Conservation (phyloP, 495 filamentous ascomycete species). For the Rostrohypoxylon terebratum region DNA sequence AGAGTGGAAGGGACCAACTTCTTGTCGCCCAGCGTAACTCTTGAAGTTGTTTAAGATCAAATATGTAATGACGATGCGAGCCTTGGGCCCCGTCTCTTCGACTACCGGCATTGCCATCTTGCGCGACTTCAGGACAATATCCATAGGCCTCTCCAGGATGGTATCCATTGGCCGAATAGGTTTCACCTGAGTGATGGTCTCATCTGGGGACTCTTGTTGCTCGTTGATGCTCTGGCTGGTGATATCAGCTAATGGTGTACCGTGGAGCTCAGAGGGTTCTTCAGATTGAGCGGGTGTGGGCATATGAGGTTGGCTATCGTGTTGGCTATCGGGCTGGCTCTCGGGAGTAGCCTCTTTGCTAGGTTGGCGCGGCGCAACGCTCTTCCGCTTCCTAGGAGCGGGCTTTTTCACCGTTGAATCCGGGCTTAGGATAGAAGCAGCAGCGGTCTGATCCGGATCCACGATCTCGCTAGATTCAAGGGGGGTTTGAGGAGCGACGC, state of each 20-base stretch:
- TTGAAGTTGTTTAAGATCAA: constrained; percentile 95
- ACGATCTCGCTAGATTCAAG: constrained; percentile 71
- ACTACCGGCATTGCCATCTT: constrained; percentile 71
- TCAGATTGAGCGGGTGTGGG: constrained; percentile 61
- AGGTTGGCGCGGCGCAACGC: constrained; percentile 65
- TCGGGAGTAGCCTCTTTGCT: constrained; percentile 51
- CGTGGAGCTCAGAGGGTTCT: constrained; percentile 59
- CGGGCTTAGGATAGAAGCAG: constrained; percentile 62
- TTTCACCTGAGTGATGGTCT: constrained; percentile 63
- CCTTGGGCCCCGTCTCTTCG: constrained; percentile 79
- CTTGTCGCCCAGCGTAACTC: constrained; percentile 94
- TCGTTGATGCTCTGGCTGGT: constrained; percentile 75
- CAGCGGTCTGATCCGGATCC: constrained; percentile 66
- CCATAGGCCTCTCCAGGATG: constrained; percentile 88
- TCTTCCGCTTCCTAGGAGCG: constrained; percentile 75
- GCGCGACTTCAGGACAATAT: constrained; percentile 91
- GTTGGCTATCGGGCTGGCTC: constrained; percentile 52
- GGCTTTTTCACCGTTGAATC: constrained; percentile 73
- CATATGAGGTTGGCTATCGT: constrained; percentile 62
- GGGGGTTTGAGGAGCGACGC: constrained; percentile 47
- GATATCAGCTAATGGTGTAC: constrained; percentile 80
- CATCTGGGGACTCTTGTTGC: constrained; percentile 48
- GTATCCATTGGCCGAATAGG: constrained; percentile 79
- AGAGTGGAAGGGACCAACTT: constrained; percentile 95
- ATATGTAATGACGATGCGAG: constrained; percentile 90